These are phyloP conservation scores for Aspergillus heteromorphus DNA, from an alignment of 495 filamentous ascomycete species.

Conservation along the genomic window DNA sequence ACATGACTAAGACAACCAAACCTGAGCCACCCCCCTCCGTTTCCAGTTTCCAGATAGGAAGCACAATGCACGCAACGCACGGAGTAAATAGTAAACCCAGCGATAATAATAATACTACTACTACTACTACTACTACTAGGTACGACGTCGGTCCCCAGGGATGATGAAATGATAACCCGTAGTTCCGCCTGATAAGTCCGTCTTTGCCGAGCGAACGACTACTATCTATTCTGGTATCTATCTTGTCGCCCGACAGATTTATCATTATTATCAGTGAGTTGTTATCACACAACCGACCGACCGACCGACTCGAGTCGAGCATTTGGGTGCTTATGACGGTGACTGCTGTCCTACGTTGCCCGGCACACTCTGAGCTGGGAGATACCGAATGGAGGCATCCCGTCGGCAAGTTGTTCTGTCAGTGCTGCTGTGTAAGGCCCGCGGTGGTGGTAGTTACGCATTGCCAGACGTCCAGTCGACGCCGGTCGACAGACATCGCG, in stretches of 20 bases:
- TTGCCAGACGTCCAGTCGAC: background rate
- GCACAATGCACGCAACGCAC: background rate
- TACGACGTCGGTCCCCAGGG: background rate
- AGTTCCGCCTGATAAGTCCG: background rate
- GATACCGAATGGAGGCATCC: background rate
- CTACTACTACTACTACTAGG: too few relatives aligned
- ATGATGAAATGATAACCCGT: background rate
- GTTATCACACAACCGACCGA: background rate
- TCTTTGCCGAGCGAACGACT: background rate
- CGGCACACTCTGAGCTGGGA: background rate
- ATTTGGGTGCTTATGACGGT: slow-evolving; percentile 3
- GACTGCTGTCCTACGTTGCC: background rate
- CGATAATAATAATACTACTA: background rate
- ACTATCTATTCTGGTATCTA: too few relatives aligned
- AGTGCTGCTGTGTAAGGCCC: background rate
- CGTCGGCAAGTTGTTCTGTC: background rate
- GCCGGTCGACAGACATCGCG: background rate
- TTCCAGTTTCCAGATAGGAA: background rate
- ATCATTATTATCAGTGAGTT: background rate
- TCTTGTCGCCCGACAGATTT: background rate
- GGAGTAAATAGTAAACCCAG: background rate
- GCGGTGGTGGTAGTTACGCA: background rate
- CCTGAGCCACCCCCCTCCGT: background rate
- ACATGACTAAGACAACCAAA: background rate
- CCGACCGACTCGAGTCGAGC: background rate